Evolutionary conservation across 129 eudicot genomes (phyloP), one percentile per base, ranked within the genome.

Genomic region (Chrysanthemum lavandulifolium): DNA sequence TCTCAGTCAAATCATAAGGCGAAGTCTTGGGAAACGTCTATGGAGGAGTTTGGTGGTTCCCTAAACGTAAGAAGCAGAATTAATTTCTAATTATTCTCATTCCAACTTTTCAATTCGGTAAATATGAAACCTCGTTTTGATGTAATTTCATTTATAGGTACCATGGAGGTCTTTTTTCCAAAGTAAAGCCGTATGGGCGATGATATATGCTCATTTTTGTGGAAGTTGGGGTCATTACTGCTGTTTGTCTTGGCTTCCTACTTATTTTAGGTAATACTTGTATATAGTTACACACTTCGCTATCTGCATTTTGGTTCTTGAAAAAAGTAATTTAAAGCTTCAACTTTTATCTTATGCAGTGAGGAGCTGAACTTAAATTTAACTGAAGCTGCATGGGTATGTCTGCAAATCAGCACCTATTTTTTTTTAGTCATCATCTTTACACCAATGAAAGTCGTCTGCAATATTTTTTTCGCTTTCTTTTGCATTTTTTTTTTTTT

Each of bases 191-290:
- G 97, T 95, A 43, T 95, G 96, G 99, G 97, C 99, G 25, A 95
- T 95, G 99, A 95, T 88, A 73, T 95, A 91, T 83, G 87, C 96
- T 80, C 99, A 95, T 84, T 95, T 95, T 82, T 95, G 99, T 83
- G 99, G 99, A 78, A 94, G 97, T 77, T 94, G 99, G 99, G 99
- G 99, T 68, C 99, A 94, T 74, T 94, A 87, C 82, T 84, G 89
- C 50, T 90, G 97, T 82, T 87, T 94, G 59, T 94, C 99, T 52
- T 94, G 99, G 99, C 96, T 94, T 21, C 99, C 99, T 71, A 94
- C 99, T 66, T 94, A 90, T 83, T 90, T 90, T 80, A 94, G 99
- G 99, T 94, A 74, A 62, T 21, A 59, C 5, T 40, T 31, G 71
- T 27, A 57, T 47, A 70, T 69, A 62, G 13, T 13, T 69, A 69